Evolutionary conservation across 345 rosid genomes (phyloP).

Genomic region (Eucalyptus marginata): DNA sequence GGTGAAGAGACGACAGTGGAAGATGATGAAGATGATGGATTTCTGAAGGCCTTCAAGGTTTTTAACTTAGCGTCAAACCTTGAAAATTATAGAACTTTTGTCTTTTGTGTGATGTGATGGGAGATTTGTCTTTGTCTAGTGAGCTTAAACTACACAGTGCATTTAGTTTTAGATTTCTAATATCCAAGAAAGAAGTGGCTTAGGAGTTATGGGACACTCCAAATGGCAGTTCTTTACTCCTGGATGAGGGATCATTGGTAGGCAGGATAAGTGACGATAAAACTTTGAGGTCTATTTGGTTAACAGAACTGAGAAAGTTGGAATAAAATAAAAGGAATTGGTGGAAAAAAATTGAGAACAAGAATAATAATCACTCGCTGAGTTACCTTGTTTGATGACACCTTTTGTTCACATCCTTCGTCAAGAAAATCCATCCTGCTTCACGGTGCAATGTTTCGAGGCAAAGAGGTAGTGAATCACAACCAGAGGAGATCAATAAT

Average conservation of each 20-base stretch:
- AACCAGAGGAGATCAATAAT: not conserved
- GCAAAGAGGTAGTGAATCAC: not conserved
- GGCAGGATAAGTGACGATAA: not conserved
- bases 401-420: not conserved
- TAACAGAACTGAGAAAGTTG: not conserved
- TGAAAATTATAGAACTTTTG: not conserved
- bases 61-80: not conserved
- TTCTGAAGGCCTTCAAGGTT: conserved; percentile 99
- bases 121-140: not conserved
- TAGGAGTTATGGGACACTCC: not conserved
- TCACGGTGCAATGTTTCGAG: not conserved
- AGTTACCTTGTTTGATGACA: not conserved
- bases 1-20: conserved; percentile 77
- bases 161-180: not conserved
- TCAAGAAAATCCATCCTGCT: not conserved
- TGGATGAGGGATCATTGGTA: not conserved
- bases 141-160: not conserved
- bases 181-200: not conserved
- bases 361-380: not conserved
- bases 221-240: not conserved
- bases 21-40: conserved; percentile 93
- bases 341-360: not conserved
- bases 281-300: not conserved
- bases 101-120: not conserved
- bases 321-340: not conserved